A percentile compares a stretch with the other conserved stretches of the same genome.
phyloP scores from a whole-genome alignment of 2,329 filamentous ascomycete species.

The Hymenoscyphus repandus region DNA sequence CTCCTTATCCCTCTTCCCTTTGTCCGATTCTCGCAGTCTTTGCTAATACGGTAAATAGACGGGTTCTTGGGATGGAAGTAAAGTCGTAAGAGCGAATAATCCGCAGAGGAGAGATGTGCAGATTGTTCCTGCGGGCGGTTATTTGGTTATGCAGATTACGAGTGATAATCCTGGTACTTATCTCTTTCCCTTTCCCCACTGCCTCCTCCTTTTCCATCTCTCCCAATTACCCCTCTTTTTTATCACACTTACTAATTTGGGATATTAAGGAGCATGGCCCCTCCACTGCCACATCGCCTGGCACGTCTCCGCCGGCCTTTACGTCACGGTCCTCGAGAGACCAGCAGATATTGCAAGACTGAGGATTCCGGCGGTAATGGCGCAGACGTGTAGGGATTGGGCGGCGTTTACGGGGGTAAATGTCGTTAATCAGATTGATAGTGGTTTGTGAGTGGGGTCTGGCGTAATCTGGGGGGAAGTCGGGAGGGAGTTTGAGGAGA shows the following conservation, averaged over 20 bases:
- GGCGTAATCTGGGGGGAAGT: too few relatives aligned
- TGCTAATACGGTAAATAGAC: slow-evolving; percentile 9
- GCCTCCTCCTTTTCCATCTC: too few relatives aligned
- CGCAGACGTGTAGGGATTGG: slow-evolving; percentile 51
- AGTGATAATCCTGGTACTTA: slow-evolving; percentile 43
- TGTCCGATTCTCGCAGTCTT: too few relatives aligned
- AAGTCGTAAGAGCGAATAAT: slow-evolving; percentile 38
- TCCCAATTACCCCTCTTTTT: too few relatives aligned
- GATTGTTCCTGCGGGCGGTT: slow-evolving; percentile 37
- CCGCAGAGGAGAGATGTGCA: slow-evolving; percentile 48
- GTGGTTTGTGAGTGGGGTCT: too few relatives aligned
- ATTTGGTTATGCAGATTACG: slow-evolving; percentile 41
- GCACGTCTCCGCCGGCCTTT: slow-evolving; percentile 40
- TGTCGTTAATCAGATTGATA: slow-evolving; percentile 14
- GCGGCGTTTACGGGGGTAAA: slow-evolving; percentile 27
- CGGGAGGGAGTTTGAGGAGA: too few relatives aligned
- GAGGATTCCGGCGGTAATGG: slow-evolving; percentile 43
- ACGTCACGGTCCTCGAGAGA: slow-evolving; percentile 34
- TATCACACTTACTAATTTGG: too few relatives aligned
- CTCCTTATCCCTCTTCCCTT: too few relatives aligned
- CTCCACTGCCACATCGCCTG: slow-evolving; percentile 46
- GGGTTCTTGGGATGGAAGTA: slow-evolving; percentile 19
- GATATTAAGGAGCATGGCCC: slow-evolving; percentile 43
- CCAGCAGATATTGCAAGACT: slow-evolving; percentile 35
- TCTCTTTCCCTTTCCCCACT: too few relatives aligned